Conservation (phyloP, 805 yeast species). For the Ogataea sp. region DNA sequence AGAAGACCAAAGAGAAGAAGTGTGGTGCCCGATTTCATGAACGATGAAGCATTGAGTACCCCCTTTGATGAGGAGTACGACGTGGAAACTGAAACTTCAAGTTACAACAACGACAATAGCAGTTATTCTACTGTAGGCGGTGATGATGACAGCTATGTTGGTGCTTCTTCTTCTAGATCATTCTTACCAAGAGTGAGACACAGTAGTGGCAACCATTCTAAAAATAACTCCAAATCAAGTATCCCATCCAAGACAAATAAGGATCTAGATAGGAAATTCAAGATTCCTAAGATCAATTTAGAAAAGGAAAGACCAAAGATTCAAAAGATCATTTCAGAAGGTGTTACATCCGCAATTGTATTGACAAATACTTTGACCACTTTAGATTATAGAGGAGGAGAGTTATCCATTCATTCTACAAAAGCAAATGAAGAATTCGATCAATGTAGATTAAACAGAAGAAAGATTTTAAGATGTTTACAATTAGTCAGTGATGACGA, state of each 20-base stretch:
- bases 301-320: constrained; percentile 69
- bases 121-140: too few species aligned
- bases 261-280: constrained; percentile 39
- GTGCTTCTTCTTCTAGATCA: constrained; percentile 2
- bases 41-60: constrained; percentile 37
- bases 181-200: constrained; percentile 1
- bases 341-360: constrained; percentile 66
- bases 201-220: background rate
- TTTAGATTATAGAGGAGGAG: constrained; percentile 34
- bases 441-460: constrained; percentile 64
- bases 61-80: constrained; percentile 26
- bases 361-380: constrained; percentile 49
- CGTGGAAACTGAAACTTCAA: constrained; percentile 4
- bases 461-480: constrained; percentile 71
- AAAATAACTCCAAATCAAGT: constrained; percentile 1
- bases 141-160: constrained; percentile 14
- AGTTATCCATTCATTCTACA: constrained; percentile 55
- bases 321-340: constrained; percentile 58
- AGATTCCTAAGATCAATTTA: constrained; percentile 63
- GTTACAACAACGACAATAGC: too few species aligned
- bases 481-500: constrained; percentile 82
- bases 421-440: constrained; percentile 61
- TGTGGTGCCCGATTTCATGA: constrained; percentile 36
- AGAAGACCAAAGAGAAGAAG: constrained; percentile 2
- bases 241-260: constrained; percentile 16